Conservation (phyloP, 495 filamentous ascomycete species). For the Coniosporium apollinis region DNA sequence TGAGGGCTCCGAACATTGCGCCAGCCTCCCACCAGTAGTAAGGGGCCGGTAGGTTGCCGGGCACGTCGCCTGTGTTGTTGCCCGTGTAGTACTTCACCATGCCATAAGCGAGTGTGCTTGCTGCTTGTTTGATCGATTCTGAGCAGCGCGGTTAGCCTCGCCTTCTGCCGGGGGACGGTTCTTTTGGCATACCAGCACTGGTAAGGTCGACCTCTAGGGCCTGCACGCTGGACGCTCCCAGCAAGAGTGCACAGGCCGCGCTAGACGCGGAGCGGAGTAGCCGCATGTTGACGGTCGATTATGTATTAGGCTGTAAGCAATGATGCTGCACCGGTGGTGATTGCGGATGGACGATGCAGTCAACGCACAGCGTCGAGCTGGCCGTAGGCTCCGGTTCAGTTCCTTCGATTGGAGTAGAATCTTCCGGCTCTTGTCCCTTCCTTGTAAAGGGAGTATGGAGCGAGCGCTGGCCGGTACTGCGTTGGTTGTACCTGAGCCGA, state of each 20-base stretch:
- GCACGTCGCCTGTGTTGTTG: conserved; percentile 27
- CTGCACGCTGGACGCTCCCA: conserved; percentile 6
- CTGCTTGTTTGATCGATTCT: conserved; percentile 22
- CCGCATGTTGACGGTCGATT: background rate
- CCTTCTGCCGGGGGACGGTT: too few species aligned
- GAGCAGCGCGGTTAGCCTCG: too few species aligned
- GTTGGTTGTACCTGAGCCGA: too few species aligned
- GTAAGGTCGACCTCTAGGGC: conserved; percentile 5
- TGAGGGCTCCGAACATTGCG: conserved; percentile 31
- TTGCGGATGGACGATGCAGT: background rate
- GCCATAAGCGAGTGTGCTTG: conserved; percentile 17
- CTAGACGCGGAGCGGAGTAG: background rate
- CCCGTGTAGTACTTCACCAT: conserved; percentile 29
- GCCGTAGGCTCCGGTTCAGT: too few species aligned
- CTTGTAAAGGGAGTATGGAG: too few species aligned
- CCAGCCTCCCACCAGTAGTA: conserved; percentile 35
- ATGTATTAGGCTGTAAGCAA: background rate
- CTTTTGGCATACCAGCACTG: background rate
- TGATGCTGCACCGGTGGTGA: background rate
- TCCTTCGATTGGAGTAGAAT: too few species aligned
- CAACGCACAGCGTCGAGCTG: background rate
- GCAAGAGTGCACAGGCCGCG: conserved; percentile 5
- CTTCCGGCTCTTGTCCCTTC: too few species aligned
- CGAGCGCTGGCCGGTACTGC: too few species aligned
- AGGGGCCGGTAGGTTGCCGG: conserved; percentile 21